A percentile compares a stretch with the other conserved stretches of the same genome.
Conservation (phyloP, 768 basidiomycete genomes). For the Russula foetens region DNA sequence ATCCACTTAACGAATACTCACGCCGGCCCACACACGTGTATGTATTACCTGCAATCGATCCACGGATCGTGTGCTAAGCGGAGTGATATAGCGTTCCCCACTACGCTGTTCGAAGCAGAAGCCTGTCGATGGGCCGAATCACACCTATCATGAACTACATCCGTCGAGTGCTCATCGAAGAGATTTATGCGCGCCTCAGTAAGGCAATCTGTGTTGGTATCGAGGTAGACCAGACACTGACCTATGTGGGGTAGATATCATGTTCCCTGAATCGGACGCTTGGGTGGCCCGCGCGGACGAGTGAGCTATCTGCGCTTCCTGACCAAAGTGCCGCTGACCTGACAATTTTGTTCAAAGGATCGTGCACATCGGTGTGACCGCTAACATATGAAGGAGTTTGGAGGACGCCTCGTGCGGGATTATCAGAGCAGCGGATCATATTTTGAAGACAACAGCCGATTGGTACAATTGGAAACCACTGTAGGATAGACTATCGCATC, state of each 20-base stretch:
- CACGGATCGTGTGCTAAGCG: not conserved
- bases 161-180: constrained; percentile 47
- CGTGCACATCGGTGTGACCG: constrained; percentile 13
- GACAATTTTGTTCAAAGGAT: constrained; percentile 1
- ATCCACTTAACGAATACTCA: constrained; percentile 36
- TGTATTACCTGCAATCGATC: constrained; percentile 18
- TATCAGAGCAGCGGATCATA: too few relatives aligned
- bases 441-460: too few relatives aligned
- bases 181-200: constrained; percentile 54
- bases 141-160: constrained; percentile 34
- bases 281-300: constrained; percentile 52
- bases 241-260: constrained; percentile 32
- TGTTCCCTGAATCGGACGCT: constrained; percentile 57
- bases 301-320: constrained; percentile 24
- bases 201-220: constrained; percentile 15
- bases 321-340: not conserved
- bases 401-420: not conserved
- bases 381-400: not conserved
- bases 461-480: too few relatives aligned
- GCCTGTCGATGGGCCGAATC: constrained; percentile 27
- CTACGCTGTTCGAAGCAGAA: constrained; percentile 45
- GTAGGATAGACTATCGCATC: too few relatives aligned
- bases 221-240: not conserved
- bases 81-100: constrained; percentile 40
- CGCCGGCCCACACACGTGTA: constrained; percentile 50